These are phyloP conservation scores for Steccherinum ochraceum DNA, from an alignment of 768 basidiomycete species.

Conservation along the genomic window DNA sequence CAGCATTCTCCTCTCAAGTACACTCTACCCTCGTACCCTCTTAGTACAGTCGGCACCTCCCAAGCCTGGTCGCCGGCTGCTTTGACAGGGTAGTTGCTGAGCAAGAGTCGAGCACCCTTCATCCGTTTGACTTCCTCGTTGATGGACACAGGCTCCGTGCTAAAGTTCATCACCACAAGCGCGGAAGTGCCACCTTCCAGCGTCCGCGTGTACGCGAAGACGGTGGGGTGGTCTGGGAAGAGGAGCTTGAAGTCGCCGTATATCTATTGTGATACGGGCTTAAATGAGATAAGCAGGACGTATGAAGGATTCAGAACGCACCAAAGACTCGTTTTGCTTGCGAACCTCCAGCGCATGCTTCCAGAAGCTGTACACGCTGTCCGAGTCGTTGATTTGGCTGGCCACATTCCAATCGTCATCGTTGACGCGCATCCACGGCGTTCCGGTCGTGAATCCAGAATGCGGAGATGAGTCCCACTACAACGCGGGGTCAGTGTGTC, in stretches of 20 bases:
- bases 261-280: conserved; percentile 28
- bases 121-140: neutral
- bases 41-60: neutral
- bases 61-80: neutral
- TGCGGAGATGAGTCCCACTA: conserved; percentile 53
- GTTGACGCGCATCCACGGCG: conserved; percentile 72
- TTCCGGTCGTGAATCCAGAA: conserved; percentile 59
- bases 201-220: conserved; percentile 49
- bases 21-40: neutral
- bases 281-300: neutral
- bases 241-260: conserved; percentile 57
- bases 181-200: conserved; percentile 23
- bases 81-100: conserved; percentile 3
- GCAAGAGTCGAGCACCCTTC: neutral
- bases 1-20: neutral
- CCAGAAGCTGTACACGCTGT: conserved; percentile 60
- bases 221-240: conserved; percentile 36
- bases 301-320: conserved; percentile 24
- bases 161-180: conserved; percentile 46
- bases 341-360: conserved; percentile 46
- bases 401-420: conserved; percentile 59
- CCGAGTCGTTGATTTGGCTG: conserved; percentile 36
- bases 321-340: conserved; percentile 48
- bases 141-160: conserved; percentile 6
- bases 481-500: too few relatives aligned